These are phyloP conservation scores for Leishmania braziliensis DNA, from an alignment of 208 protist genomes.

Conservation along the genomic window DNA sequence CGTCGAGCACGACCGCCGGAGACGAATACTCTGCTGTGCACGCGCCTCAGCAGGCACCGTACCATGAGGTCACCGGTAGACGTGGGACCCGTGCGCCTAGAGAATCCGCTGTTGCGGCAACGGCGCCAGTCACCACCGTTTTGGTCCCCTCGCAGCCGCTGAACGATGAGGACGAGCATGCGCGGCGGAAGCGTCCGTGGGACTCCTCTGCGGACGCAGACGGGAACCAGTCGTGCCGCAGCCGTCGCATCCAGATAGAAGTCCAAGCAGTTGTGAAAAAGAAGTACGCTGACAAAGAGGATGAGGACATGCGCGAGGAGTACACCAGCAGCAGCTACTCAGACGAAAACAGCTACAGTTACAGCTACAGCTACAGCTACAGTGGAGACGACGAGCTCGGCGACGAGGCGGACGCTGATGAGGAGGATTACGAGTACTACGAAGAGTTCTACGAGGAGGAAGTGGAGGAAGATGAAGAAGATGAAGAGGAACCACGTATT, in stretches of 20 bases:
- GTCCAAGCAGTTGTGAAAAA: background rate
- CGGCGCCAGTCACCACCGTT: constrained; percentile 3
- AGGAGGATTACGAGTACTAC: constrained; percentile 58
- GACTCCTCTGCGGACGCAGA: background rate
- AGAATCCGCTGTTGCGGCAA: background rate
- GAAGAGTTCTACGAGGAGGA: constrained; percentile 72
- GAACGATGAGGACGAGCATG: constrained; percentile 1
- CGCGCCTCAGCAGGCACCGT: background rate
- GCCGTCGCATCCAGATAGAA: constrained; percentile 17
- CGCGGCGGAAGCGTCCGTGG: constrained; percentile 18
- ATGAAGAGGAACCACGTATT: constrained; percentile 78
- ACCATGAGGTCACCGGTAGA: background rate
- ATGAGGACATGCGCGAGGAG: background rate
- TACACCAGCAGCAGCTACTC: constrained; percentile 11
- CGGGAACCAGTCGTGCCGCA: constrained; percentile 7
- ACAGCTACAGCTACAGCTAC: constrained; percentile 23
- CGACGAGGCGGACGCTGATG: background rate
- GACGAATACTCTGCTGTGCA: background rate
- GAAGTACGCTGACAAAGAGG: constrained; percentile 6
- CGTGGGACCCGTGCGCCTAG: background rate
- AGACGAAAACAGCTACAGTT: constrained; percentile 21
- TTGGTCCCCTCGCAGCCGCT: constrained; percentile 8
- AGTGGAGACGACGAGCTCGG: constrained; percentile 1
- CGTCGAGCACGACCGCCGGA: background rate
- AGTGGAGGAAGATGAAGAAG: constrained; percentile 64